Percentiles rank a stretch among this genome's conserved stretches.
These are phyloP conservation scores for Yamadazyma conglobata DNA, from an alignment of 1,139 yeast genomes.

Conservation along the genomic window DNA sequence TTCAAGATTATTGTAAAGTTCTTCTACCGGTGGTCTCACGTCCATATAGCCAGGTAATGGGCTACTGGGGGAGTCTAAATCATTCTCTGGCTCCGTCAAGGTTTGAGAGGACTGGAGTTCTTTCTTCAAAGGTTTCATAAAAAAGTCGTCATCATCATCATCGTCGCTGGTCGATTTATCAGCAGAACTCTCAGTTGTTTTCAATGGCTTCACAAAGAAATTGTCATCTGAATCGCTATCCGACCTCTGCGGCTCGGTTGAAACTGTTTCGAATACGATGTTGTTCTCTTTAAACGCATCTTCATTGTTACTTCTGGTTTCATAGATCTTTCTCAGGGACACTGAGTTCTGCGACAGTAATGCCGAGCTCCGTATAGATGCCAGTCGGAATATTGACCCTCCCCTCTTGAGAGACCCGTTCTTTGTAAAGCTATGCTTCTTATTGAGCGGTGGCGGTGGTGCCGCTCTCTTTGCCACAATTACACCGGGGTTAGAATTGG, in stretches of 20 bases:
- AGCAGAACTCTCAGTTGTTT: constrained; percentile 3
- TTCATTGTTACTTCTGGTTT: constrained; percentile 16
- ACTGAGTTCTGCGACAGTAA: constrained; percentile 10
- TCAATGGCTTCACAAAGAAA: constrained; percentile 57
- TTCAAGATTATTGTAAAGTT: constrained; percentile 86
- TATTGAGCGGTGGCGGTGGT: constrained; percentile 63
- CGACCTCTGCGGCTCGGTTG: not conserved
- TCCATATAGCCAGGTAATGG: constrained; percentile 26
- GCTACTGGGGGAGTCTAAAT: not conserved
- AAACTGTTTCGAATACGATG: constrained; percentile 67
- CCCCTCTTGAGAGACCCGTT: constrained; percentile 10
- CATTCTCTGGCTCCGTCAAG: not conserved
- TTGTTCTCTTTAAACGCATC: constrained; percentile 66
- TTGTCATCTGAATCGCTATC: constrained; percentile 49
- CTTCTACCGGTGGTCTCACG: constrained; percentile 93
- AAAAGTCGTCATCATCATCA: constrained; percentile 27
- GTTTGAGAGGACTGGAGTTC: not conserved
- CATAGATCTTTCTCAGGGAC: constrained; percentile 17
- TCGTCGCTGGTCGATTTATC: constrained; percentile 17
- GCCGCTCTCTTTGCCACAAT: constrained; percentile 68
- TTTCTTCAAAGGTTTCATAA: constrained; percentile 22
- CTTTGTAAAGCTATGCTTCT: constrained; percentile 11
- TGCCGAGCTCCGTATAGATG: constrained; percentile 9
- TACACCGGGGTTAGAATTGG: constrained; percentile 9
- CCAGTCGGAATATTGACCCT: constrained; percentile 10